Conservation (phyloP, 2,329 filamentous ascomycete species). For the Cryphonectria nitschkei region DNA sequence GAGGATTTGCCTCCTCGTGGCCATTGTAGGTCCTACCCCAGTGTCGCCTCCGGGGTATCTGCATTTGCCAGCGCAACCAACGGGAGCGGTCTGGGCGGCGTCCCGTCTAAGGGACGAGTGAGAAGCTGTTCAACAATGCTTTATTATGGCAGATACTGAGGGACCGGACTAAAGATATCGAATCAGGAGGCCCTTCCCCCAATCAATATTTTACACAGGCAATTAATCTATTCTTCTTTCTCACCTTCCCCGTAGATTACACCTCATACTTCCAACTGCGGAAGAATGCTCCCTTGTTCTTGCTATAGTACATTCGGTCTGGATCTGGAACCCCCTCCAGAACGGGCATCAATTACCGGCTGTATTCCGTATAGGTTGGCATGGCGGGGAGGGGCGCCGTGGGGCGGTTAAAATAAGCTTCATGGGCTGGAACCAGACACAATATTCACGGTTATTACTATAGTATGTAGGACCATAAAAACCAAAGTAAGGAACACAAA, state of each 20-base stretch:
- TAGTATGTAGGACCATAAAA: too few species aligned
- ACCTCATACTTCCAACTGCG: neutral
- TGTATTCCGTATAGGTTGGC: neutral
- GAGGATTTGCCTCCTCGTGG: too few species aligned
- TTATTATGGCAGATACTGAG: too few species aligned
- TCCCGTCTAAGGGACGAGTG: neutral
- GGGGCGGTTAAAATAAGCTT: slow-evolving; percentile 7
- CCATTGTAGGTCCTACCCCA: too few species aligned
- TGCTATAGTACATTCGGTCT: neutral
- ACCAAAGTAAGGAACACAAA: too few species aligned
- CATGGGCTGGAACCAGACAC: slow-evolving; percentile 1
- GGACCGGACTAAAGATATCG: neutral
- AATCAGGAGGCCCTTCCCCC: neutral
- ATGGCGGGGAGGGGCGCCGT: neutral
- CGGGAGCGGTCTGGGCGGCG: too few species aligned
- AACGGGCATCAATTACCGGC: slow-evolving; percentile 4
- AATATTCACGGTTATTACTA: neutral
- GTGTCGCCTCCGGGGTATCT: too few species aligned
- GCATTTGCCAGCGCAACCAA: too few species aligned
- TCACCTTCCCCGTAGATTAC: neutral
- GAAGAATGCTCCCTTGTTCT: neutral
- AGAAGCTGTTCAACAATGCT: neutral
- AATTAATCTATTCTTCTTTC: neutral
- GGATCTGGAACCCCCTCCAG: neutral
- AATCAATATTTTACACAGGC: neutral